Conservation (phyloP, 2,329 filamentous ascomycete species). For the Penicillium palitans region DNA sequence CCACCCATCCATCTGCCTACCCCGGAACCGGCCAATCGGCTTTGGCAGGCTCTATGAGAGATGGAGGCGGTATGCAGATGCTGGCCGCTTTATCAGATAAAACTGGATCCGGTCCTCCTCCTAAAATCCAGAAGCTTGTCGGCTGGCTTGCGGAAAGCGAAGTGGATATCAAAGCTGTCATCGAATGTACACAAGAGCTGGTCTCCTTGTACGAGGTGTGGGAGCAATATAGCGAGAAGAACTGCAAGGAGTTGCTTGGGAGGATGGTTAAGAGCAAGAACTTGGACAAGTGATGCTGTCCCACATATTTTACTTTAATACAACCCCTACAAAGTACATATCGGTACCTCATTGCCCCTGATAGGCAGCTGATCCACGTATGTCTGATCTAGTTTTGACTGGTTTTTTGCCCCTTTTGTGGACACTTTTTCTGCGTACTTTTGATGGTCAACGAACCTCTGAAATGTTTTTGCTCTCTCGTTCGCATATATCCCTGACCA, state of each 20-base stretch:
- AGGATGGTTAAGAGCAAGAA: constrained; percentile 63
- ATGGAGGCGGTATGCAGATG: constrained; percentile 37
- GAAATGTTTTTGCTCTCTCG: background rate
- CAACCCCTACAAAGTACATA: background rate
- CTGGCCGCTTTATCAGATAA: constrained; percentile 38
- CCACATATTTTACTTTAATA: background rate
- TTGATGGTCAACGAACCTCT: background rate
- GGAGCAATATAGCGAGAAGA: constrained; percentile 66
- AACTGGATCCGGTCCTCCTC: constrained; percentile 31
- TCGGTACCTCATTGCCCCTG: background rate
- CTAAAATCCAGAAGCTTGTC: constrained; percentile 63
- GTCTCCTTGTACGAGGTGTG: constrained; percentile 82
- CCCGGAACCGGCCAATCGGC: constrained; percentile 35
- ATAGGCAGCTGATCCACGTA: background rate
- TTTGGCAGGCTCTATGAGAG: constrained; percentile 38
- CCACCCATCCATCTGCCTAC: constrained; percentile 49
- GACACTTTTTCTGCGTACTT: background rate
- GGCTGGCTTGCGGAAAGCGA: constrained; percentile 84
- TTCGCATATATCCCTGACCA: background rate
- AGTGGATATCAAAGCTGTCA: constrained; percentile 78
- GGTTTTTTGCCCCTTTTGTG: background rate
- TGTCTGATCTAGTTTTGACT: background rate
- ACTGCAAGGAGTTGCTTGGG: constrained; percentile 63
- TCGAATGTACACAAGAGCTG: constrained; percentile 88
- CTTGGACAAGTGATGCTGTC: constrained; percentile 52